phyloP scores from a whole-genome alignment of 805 yeast species.

The Lachancea dasiensis region DNA sequence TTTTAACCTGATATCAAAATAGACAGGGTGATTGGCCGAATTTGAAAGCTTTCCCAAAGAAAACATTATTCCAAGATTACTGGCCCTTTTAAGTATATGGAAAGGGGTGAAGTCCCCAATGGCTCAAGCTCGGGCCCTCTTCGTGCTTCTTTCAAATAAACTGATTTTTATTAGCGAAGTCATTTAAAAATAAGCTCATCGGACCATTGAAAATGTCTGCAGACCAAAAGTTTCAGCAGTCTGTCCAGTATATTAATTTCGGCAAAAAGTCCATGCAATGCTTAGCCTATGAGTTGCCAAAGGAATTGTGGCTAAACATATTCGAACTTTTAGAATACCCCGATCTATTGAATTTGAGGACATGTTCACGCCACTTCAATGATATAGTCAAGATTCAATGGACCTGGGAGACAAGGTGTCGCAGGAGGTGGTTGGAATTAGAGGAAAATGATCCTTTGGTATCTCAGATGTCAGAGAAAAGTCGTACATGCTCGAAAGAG shows the following conservation, averaged over 20 bases:
- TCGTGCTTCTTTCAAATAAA: neutral
- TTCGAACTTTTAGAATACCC: constrained; percentile 8
- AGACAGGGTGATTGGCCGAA: constrained; percentile 16
- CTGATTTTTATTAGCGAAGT: neutral
- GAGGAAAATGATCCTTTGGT: constrained; percentile 10
- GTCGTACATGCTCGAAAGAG: constrained; percentile 2
- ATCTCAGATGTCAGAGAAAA: neutral
- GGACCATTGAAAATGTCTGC: too few relatives aligned
- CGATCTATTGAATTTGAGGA: constrained; percentile 15
- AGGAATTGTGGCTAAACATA: constrained; percentile 18
- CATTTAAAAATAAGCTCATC: neutral
- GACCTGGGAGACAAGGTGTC: constrained; percentile 17
- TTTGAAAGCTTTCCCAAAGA: constrained; percentile 9
- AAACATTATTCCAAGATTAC: constrained; percentile 2
- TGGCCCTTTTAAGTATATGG: too few relatives aligned
- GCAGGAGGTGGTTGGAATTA: constrained; percentile 14
- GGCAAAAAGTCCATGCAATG: constrained; percentile 1
- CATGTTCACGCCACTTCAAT: constrained; percentile 11
- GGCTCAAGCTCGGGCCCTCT: too few relatives aligned
- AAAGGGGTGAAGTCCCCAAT: too few relatives aligned
- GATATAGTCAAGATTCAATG: constrained; percentile 9
- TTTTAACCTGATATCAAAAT: constrained; percentile 32
- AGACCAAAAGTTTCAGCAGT: too few relatives aligned
- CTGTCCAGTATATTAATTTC: neutral
- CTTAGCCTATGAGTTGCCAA: constrained; percentile 10